Evolutionary conservation across 176 grass and related monocot species (phyloP).

Genomic region (Miscanthus lutarioriparius): DNA sequence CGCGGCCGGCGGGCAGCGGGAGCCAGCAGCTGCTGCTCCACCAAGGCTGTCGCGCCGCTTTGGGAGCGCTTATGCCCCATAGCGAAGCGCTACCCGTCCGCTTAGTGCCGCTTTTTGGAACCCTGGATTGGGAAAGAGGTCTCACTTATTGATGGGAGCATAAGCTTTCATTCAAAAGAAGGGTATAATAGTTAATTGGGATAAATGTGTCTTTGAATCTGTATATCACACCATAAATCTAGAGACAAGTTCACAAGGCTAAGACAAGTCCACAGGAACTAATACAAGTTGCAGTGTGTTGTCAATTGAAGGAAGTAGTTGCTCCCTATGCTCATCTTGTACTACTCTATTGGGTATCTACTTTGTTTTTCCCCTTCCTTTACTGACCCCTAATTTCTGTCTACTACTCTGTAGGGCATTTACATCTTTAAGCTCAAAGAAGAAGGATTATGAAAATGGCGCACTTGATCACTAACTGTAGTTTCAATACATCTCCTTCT

Average conservation of each 20-base stretch:
- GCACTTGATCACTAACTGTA: conserved; percentile 48
- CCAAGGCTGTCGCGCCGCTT: too few relatives aligned
- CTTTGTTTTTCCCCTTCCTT: background rate
- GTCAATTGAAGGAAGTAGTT: background rate
- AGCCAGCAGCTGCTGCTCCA: too few relatives aligned
- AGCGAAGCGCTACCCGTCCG: too few relatives aligned
- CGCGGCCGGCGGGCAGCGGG: too few relatives aligned
- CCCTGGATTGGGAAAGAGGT: background rate
- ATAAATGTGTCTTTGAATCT: background rate
- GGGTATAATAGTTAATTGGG: background rate
- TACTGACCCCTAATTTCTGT: background rate
- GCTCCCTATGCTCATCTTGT: background rate
- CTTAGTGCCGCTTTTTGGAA: too few relatives aligned
- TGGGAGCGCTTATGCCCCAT: too few relatives aligned
- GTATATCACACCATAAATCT: background rate
- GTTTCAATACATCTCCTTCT: conserved; percentile 38
- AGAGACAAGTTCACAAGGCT: background rate
- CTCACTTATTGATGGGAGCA: background rate
- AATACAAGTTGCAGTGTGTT: background rate
- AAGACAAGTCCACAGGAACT: background rate
- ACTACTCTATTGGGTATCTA: background rate
- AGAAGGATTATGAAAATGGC: conserved; percentile 56
- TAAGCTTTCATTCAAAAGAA: too few relatives aligned
- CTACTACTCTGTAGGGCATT: conserved; percentile 34
- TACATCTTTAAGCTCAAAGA: background rate